These are phyloP conservation scores for Massarina eburnea DNA, from an alignment of 2,329 filamentous ascomycete genomes.

Conservation along the genomic window DNA sequence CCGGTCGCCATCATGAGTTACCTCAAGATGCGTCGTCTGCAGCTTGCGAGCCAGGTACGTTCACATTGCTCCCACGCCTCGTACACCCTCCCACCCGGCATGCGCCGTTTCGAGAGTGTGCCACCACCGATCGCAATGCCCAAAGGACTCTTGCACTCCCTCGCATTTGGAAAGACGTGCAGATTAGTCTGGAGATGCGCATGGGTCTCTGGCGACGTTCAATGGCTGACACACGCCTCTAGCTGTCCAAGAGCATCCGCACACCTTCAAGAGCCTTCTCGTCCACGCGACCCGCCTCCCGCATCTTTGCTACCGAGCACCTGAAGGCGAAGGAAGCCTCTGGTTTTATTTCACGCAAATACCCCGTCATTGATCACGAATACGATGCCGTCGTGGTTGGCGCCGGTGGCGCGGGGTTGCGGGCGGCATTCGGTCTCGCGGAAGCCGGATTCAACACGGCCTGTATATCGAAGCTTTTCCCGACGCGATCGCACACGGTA, in stretches of 20 bases:
- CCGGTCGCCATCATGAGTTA: slow-evolving; percentile 41
- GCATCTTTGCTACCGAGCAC: slow-evolving; percentile 82
- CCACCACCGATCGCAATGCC: slow-evolving; percentile 3
- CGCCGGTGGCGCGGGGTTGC: slow-evolving; percentile 77
- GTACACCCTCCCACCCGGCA: slow-evolving; percentile 17
- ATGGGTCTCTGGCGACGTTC: slow-evolving; percentile 4
- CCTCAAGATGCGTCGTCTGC: slow-evolving; percentile 43
- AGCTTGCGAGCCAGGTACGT: slow-evolving; percentile 42
- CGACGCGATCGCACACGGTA: slow-evolving; percentile 82
- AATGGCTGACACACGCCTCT: slow-evolving; percentile 33
- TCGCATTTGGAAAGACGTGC: neutral
- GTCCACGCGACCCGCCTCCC: slow-evolving; percentile 77
- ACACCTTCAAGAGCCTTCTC: slow-evolving; percentile 79
- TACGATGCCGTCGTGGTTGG: slow-evolving; percentile 97
- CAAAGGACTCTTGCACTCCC: too few relatives aligned
- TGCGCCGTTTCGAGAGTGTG: slow-evolving; percentile 30
- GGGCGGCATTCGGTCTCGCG: slow-evolving; percentile 81
- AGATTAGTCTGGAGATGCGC: too few relatives aligned
- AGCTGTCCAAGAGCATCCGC: slow-evolving; percentile 67
- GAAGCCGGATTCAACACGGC: slow-evolving; percentile 89
- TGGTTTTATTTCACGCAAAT: slow-evolving; percentile 83
- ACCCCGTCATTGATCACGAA: slow-evolving; percentile 97
- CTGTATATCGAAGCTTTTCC: slow-evolving; percentile 84
- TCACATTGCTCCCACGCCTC: slow-evolving; percentile 11
- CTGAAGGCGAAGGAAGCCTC: slow-evolving; percentile 92